Percentiles rank a stretch among this genome's conserved stretches.
Conservation (phyloP, 2,329 filamentous ascomycete genomes). For the Sphaerulina vaccinii region DNA sequence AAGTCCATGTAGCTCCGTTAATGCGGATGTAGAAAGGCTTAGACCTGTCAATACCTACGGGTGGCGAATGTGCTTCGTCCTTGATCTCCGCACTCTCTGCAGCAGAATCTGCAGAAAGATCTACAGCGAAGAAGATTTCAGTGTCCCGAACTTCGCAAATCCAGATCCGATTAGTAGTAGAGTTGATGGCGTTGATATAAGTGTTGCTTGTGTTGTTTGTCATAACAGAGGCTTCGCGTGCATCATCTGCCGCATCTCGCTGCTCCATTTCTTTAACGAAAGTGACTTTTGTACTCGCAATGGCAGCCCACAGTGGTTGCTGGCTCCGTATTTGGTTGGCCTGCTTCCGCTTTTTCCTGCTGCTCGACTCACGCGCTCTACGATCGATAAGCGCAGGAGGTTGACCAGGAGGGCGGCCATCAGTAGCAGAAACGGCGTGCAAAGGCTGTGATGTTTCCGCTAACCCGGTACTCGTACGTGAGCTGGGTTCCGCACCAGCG, state of each 20-base stretch:
- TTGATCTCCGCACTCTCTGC: conserved; percentile 29
- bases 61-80: conserved; percentile 42
- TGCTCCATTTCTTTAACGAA: conserved; percentile 79
- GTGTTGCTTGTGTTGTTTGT: conserved; percentile 64
- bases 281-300: conserved; percentile 94
- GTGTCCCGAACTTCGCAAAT: conserved; percentile 76
- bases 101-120: conserved; percentile 33
- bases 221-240: conserved; percentile 70
- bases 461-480: conserved; percentile 21
- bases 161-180: conserved; percentile 68
- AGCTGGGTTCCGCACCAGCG: conserved; percentile 27
- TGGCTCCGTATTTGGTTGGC: conserved; percentile 85
- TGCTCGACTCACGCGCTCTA: conserved; percentile 59
- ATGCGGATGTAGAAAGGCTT: conserved; percentile 78
- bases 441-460: conserved; percentile 29
- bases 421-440: conserved; percentile 38
- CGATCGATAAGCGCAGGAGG: conserved; percentile 53
- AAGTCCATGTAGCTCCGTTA: conserved; percentile 78
- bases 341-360: conserved; percentile 85
- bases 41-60: conserved; percentile 58
- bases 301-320: conserved; percentile 89
- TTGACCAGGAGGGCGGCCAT: conserved; percentile 52
- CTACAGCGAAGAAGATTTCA: conserved; percentile 65
- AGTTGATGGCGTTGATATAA: conserved; percentile 63
- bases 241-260: conserved; percentile 72